Conservation (phyloP, 768 basidiomycete species). For the Neoboletus magnificus region DNA sequence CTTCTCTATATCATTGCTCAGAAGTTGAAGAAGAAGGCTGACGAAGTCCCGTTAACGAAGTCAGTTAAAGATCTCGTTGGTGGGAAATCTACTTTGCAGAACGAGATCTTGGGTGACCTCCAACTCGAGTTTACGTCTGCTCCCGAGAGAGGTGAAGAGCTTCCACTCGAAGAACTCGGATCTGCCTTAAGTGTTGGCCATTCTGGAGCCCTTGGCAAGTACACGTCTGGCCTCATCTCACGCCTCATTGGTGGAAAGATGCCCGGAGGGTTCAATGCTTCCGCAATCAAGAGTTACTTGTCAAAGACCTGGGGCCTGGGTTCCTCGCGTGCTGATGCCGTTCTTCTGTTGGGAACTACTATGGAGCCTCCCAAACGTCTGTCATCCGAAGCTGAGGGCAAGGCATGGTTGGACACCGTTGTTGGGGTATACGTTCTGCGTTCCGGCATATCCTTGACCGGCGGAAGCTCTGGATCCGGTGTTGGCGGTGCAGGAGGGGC, state of each 20-base stretch:
- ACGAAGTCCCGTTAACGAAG: constrained; percentile 87
- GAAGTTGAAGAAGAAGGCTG: constrained; percentile 93
- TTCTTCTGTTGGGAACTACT: constrained; percentile 86
- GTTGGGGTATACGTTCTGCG: constrained; percentile 85
- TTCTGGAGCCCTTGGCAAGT: constrained; percentile 87
- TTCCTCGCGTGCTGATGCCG: constrained; percentile 81
- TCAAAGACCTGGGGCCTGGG: constrained; percentile 97
- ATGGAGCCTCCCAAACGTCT: constrained; percentile 94
- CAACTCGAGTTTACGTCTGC: constrained; percentile 93
- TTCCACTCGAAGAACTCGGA: constrained; percentile 94
- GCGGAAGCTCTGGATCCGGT: constrained; percentile 59
- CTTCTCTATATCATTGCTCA: constrained; percentile 89
- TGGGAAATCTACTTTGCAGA: constrained; percentile 97
- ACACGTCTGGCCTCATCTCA: constrained; percentile 85
- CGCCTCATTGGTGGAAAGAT: constrained; percentile 94
- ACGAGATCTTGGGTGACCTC: constrained; percentile 96
- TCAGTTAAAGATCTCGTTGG: constrained; percentile 98
- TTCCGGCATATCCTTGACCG: constrained; percentile 78
- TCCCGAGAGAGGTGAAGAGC: constrained; percentile 97
- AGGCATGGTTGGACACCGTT: constrained; percentile 87
- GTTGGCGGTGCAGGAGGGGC: constrained; percentile 68
- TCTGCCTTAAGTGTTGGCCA: constrained; percentile 78
- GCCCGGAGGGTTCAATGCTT: constrained; percentile 97
- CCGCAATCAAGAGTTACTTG: constrained; percentile 85
- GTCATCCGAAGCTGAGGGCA: constrained; percentile 86